phyloP scores from a whole-genome alignment of 2,329 filamentous ascomycete species.

The Fonsecaea pedrosoi region DNA sequence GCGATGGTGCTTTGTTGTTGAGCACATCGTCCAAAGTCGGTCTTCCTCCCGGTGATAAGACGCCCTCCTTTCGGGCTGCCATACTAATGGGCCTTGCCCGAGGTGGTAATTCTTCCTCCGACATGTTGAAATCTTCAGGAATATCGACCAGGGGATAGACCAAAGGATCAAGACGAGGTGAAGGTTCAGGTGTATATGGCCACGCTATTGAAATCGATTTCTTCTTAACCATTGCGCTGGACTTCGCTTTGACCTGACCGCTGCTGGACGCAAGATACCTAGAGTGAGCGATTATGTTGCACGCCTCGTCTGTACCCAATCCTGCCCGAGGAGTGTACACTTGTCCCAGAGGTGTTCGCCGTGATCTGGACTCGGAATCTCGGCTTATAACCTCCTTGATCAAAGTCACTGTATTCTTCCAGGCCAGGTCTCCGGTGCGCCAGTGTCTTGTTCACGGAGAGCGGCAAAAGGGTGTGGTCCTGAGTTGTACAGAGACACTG shows the following conservation, averaged over 20 bases:
- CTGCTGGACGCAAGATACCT: slow-evolving; percentile 6
- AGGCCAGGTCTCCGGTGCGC: neutral
- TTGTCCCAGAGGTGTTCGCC: neutral
- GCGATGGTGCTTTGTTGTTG: slow-evolving; percentile 80
- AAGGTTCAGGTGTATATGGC: slow-evolving; percentile 50
- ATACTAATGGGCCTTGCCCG: slow-evolving; percentile 54
- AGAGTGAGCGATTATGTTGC: neutral
- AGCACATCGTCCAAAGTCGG: slow-evolving; percentile 88
- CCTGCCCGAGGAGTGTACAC: neutral
- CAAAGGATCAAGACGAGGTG: slow-evolving; percentile 54
- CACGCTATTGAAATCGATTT: slow-evolving; percentile 41
- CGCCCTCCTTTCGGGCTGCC: slow-evolving; percentile 48
- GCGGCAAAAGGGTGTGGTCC: neutral
- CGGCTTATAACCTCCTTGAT: neutral
- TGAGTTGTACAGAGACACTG: slow-evolving; percentile 9
- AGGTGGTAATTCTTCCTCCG: slow-evolving; percentile 47
- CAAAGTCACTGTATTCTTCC: neutral
- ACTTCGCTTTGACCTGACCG: slow-evolving; percentile 26
- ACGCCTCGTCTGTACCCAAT: slow-evolving; percentile 1
- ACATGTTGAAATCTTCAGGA: slow-evolving; percentile 50
- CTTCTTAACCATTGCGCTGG: slow-evolving; percentile 41
- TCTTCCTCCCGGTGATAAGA: slow-evolving; percentile 57
- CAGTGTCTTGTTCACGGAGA: neutral
- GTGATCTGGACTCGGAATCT: neutral
- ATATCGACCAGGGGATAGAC: slow-evolving; percentile 51